Evolutionary conservation across 345 rosid species (phyloP).

Genomic region (Mangifera indica): DNA sequence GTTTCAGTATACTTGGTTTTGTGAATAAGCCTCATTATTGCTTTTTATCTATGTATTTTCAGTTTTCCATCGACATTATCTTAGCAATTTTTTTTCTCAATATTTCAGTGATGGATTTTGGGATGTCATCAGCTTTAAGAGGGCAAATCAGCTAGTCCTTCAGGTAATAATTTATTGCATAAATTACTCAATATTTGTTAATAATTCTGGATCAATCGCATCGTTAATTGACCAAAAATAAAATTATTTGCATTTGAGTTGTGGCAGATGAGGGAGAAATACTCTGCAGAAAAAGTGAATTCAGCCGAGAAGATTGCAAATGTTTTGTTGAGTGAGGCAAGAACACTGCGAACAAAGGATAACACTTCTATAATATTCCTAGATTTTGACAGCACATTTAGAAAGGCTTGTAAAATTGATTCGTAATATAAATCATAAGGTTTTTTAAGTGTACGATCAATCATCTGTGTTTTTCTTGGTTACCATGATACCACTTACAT

Average conservation of each 20-base stretch:
- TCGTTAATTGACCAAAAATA: too few species aligned
- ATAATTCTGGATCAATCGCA: too few species aligned
- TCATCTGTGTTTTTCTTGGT: not conserved
- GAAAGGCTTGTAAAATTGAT: constrained; percentile 44
- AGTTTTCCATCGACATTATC: not conserved
- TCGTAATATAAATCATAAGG: constrained; percentile 29
- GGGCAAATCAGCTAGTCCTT: constrained; percentile 65
- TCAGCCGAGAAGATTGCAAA: constrained; percentile 73
- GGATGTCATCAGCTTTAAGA: constrained; percentile 79
- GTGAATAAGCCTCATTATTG: not conserved
- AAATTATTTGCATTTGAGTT: not conserved
- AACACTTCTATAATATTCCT: constrained; percentile 85
- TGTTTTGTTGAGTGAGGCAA: constrained; percentile 75
- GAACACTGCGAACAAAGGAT: constrained; percentile 83
- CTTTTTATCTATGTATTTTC: not conserved
- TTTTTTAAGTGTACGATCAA: not conserved
- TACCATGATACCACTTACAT: not conserved
- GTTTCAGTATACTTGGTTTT: not conserved
- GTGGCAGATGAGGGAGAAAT: constrained; percentile 58
- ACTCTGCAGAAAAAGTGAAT: constrained; percentile 36
- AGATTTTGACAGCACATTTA: constrained; percentile 55
- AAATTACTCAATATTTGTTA: not conserved
- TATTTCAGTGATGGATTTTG: constrained; percentile 86
- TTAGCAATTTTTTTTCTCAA: not conserved
- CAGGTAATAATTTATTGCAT: constrained; percentile 51